Evolutionary conservation across 2,329 filamentous ascomycete species (phyloP).

Genomic region (Colletotrichum melonis): DNA sequence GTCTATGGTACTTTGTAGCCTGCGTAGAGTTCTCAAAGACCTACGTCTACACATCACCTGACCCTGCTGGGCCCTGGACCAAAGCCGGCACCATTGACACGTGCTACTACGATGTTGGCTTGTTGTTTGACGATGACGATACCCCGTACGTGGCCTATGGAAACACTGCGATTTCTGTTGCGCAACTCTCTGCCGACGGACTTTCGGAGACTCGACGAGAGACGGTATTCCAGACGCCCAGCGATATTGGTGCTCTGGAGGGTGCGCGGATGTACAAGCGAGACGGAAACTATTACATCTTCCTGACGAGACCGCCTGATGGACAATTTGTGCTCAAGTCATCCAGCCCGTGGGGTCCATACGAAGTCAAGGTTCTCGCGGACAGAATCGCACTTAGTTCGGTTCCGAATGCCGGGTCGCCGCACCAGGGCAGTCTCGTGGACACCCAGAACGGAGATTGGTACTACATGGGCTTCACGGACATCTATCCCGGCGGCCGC

Average conservation of each 20-base stretch:
- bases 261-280: slow-evolving; percentile 67
- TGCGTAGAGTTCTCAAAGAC: slow-evolving; percentile 31
- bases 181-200: slow-evolving; percentile 57
- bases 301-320: slow-evolving; percentile 56
- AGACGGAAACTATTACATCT: slow-evolving; percentile 66
- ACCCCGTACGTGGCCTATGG: slow-evolving; percentile 60
- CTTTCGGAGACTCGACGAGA: slow-evolving; percentile 53
- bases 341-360: slow-evolving; percentile 61
- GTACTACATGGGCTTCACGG: slow-evolving; percentile 68
- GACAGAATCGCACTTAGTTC: slow-evolving; percentile 51
- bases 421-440: slow-evolving; percentile 66
- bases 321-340: slow-evolving; percentile 61
- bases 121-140: slow-evolving; percentile 60
- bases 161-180: slow-evolving; percentile 51
- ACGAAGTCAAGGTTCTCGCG: slow-evolving; percentile 55
- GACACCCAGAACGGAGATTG: slow-evolving; percentile 62
- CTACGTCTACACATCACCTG: slow-evolving; percentile 40
- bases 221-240: slow-evolving; percentile 2
- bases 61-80: slow-evolving; percentile 1
- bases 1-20: slow-evolving; percentile 28
- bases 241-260: slow-evolving; percentile 52
- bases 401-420: slow-evolving; percentile 53
- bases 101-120: slow-evolving; percentile 59
- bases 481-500: slow-evolving; percentile 64
- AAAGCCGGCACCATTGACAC: slow-evolving; percentile 26